Percentiles rank a stretch among this genome's conserved stretches.
Evolutionary conservation across 352 stramenopile genomes (phyloP).

Genomic region (Phytophthora sojae): DNA sequence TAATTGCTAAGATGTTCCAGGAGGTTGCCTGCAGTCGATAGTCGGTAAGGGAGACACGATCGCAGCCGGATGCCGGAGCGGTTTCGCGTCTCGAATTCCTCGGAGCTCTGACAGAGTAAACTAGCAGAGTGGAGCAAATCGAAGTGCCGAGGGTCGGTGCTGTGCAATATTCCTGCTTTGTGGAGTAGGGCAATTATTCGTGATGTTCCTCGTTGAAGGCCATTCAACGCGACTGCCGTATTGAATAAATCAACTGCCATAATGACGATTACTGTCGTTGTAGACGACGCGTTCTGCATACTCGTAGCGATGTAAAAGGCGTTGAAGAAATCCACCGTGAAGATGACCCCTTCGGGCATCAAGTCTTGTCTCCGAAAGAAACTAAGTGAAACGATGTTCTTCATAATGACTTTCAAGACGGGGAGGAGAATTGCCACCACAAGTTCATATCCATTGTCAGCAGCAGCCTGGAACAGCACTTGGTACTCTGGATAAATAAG

Average conservation of each 20-base stretch:
- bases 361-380: constrained; percentile 19
- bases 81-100: background rate
- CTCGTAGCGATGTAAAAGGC: constrained; percentile 28
- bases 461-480: constrained; percentile 16
- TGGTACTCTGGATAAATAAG: constrained; percentile 31
- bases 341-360: constrained; percentile 30
- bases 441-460: constrained; percentile 9
- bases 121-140: background rate
- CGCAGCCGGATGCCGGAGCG: background rate
- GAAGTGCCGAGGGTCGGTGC: background rate
- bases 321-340: constrained; percentile 34
- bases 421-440: constrained; percentile 12
- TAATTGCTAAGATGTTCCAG: background rate
- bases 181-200: background rate
- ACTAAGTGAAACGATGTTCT: constrained; percentile 16
- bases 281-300: constrained; percentile 24
- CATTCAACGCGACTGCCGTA: background rate
- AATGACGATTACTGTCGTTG: constrained; percentile 4
- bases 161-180: background rate
- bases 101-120: background rate
- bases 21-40: background rate
- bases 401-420: constrained; percentile 20
- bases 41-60: constrained; percentile 2
- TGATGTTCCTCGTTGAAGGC: too few relatives aligned
- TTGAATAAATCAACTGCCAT: constrained; percentile 1